A percentile compares a stretch with the other conserved stretches of the same genome.
Conservation (phyloP, 2,329 filamentous ascomycete genomes). For the Scytalidium lignicola region DNA sequence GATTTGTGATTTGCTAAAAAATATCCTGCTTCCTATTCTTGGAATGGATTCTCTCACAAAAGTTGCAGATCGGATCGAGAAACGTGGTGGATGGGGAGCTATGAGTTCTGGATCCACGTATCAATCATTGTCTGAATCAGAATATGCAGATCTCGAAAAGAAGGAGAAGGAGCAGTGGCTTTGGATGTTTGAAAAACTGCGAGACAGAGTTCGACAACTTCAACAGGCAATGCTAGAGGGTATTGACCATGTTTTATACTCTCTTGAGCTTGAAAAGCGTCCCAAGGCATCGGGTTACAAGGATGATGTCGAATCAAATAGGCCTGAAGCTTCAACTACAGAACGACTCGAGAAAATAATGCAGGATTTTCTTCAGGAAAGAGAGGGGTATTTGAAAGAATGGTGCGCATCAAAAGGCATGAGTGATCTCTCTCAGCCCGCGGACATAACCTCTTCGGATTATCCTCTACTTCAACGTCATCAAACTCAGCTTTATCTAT, state of each 20-base stretch:
- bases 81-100: slow-evolving; percentile 5
- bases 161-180: slow-evolving; percentile 9
- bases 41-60: slow-evolving; percentile 8
- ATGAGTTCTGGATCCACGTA: too few species aligned
- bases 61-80: slow-evolving; percentile 8
- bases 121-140: not conserved
- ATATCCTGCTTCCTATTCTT: slow-evolving; percentile 6
- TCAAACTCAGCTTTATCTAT: slow-evolving; percentile 4
- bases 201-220: slow-evolving; percentile 1
- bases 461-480: slow-evolving; percentile 4
- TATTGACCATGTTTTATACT: slow-evolving; percentile 6
- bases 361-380: slow-evolving; percentile 3
- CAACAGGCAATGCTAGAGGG: slow-evolving; percentile 6
- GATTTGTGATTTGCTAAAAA: slow-evolving; percentile 5
- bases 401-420: slow-evolving; percentile 8
- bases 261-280: slow-evolving; percentile 4
- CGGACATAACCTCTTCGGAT: not conserved
- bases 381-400: slow-evolving; percentile 5
- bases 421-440: slow-evolving; percentile 1
- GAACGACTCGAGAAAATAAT: slow-evolving; percentile 4
- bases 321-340: not conserved
- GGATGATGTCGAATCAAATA: slow-evolving; percentile 4
- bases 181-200: slow-evolving; percentile 6
- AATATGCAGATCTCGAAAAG: slow-evolving; percentile 4
- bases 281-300: slow-evolving; percentile 1